Base-by-base conservation (phyloP, 2,329 filamentous ascomycete genomes). In the Trichoderma sp. region DNA sequence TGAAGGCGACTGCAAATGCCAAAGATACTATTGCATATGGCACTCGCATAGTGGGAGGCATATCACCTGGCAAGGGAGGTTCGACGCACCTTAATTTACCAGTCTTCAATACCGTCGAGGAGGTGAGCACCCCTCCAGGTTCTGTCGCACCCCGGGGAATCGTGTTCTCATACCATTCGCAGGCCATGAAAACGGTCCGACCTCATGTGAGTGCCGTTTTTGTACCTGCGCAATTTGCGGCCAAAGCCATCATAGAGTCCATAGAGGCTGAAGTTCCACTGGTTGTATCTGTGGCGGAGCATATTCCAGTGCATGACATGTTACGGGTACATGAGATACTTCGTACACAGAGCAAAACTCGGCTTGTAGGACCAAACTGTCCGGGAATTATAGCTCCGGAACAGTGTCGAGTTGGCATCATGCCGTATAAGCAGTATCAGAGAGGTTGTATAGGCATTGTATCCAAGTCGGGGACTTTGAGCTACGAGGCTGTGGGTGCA, bases 391-490 rank as follows among this genome's bases (percentile, higher is more conserved):
- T 95, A 75, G 93, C 93, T 4, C 92, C 93, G 0, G 89, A 91
- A 27, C 92, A 91, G 3, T 95, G 93, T 79, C 75, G 84, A 0
- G 81, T 85, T 6, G 84, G 84, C 2, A 85, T 86, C 56, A 86
- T 86, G 84, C 84, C 84, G 0, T 84, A 83, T 66, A 80, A 79
- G 35, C 84, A 86, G 78, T 86, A 85, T 31, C 76, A 73, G 1
- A 88, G 90, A 0, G 94, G 93, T 0, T 89, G 90, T 75, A 86
- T 96, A 27, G 93, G 93, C 2, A 93, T 96, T 73, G 90, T 94
- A 3, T 93, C 93, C n/a, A 95, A 94, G 81, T 95, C 93, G 0
- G 94, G 93, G 1, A 96, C 94, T 0, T 84, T 96, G 56, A 94
- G 93, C 77, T 96, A 95, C 80, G 94, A 96, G 82, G 91, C 93